phyloP scores from a whole-genome alignment of 2,329 filamentous ascomycete genomes.

The Clonostachys rhizophaga region DNA sequence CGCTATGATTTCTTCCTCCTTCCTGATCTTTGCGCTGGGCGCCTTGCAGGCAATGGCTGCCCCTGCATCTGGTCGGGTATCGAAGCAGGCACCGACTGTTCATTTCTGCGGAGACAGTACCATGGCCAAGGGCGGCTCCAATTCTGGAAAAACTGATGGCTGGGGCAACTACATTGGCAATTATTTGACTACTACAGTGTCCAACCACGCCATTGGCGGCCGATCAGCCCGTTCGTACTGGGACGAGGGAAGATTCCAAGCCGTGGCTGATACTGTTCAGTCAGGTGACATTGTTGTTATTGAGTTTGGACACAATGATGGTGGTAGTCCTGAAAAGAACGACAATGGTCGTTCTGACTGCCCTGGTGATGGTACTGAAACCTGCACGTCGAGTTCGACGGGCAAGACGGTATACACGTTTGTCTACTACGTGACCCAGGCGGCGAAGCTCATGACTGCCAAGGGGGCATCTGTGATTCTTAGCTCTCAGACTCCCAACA shows the following conservation, averaged over 20 bases:
- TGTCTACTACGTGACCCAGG: slow-evolving; percentile 53
- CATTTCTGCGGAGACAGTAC: slow-evolving; percentile 59
- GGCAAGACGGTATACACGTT: slow-evolving; percentile 54
- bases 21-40: slow-evolving; percentile 9
- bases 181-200: slow-evolving; percentile 30
- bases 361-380: slow-evolving; percentile 44
- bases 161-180: slow-evolving; percentile 59
- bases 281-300: slow-evolving; percentile 63
- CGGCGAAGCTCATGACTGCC: slow-evolving; percentile 43
- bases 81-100: slow-evolving; percentile 23
- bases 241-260: slow-evolving; percentile 59
- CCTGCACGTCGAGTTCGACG: slow-evolving; percentile 28
- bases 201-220: slow-evolving; percentile 64
- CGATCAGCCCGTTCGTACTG: slow-evolving; percentile 63
- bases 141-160: slow-evolving; percentile 38
- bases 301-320: slow-evolving; percentile 71
- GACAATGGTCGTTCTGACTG: slow-evolving; percentile 63
- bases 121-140: slow-evolving; percentile 46
- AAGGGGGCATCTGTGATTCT: slow-evolving; percentile 60
- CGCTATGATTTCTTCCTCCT: slow-evolving; percentile 11
- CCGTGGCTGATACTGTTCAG: slow-evolving; percentile 46
- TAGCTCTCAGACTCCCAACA: slow-evolving; percentile 49
- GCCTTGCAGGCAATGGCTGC: slow-evolving; percentile 5
- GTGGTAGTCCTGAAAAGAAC: slow-evolving; percentile 43
- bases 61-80: neutral